Evolutionary conservation across 2,329 filamentous ascomycete species (phyloP), one percentile per base, ranked within the genome.

Genomic region (Septoria linicola): DNA sequence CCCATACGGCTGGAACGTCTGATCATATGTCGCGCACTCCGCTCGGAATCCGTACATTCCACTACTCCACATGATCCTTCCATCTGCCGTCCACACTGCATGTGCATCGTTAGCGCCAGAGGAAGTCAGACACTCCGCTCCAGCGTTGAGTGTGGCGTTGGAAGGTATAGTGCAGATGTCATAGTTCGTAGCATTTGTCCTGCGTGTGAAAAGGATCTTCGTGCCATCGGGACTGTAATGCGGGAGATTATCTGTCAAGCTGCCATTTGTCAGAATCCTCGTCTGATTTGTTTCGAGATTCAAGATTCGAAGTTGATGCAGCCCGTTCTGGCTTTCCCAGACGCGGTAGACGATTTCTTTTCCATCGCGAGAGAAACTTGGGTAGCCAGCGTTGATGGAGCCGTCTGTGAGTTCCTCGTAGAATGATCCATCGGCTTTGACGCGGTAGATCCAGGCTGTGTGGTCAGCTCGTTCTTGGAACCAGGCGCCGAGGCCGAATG

Each of bases 101-200:
- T 57, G 54, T 4, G 41, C 54, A 43, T 57, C 54, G 19, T 54
- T 54, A 2, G 54, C 51, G 1, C 40, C 49, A 23, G 46, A 51
- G 2, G 42, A 31, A 3, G 54, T 54, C 39, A 57, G 36, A 11
- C 43, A 37, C n/a, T 49, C 40, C n/a, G 49, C 21, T n/a, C 54
- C 54, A 27, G 23, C 5, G 23, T 27, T 27, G 5, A 27, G 23
- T 10, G 51, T 44, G 2, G 51, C 54, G 23, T 57, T 47, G n/a
- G 54, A 44, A 2, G 23, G 21, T 3, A 57, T 54, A 1, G 51
- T 54, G 43, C 41, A 54, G 42, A 57, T 43, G 8, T 57, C 51
- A 27, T 49, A 57, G 20, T 52, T 50, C 2, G 51, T 49, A n/a
- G 46, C 42, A 27, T 51, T 54, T 21, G 47, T 47, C 4, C 51